Evolutionary conservation across 768 basidiomycete species (phyloP), one percentile per base, ranked within the genome.

Genomic region (Nidula microcarpa): DNA sequence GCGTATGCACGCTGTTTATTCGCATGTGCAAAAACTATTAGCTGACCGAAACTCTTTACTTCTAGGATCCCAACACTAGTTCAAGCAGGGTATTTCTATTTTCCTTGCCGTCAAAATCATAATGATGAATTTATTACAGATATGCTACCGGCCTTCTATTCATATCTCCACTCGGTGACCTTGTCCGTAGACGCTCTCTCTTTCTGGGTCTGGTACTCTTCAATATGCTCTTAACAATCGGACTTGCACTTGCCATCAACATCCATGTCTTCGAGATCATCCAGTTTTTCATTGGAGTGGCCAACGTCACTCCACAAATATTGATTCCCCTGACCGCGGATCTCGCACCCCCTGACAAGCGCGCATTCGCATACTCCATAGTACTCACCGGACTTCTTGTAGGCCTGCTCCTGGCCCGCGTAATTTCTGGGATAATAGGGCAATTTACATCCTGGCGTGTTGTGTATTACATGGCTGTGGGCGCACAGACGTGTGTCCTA

Each of bases 401-500:
- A 14, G 44, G 44, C 5, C 44, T 46, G 23, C 44, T 46, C 23
- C n/a, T 46, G 10, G 44, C n/a, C 11, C 13, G 44, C 11, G 44
- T 46, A 18, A 30, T 46, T 14, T 14, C 44, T 46, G 44, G 44
- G 10, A 18, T 46, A n/a, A 14, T 46, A n/a, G 44, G n/a, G 13
- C n/a, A 46, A 5, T 46, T 46, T 18, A n/a, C n/a, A 10, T 3
- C 44, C 13, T 46, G 44, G 44, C 44, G 44, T 18, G 44, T 46
- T 10, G 44, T 46, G 11, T 46, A 46, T 18, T 46, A 46, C 23
- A 46, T 46, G 23, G 44, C 44, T 2, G 10, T 46, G 3, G 44
- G 44, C 18, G 18, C 14, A n/a, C 44, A 46, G 18, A 5, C 18
- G 44, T 53, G 71, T 18, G 75, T 84, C 33, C 62, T 79, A 11